phyloP scores from a whole-genome alignment of 495 filamentous ascomycete species.

The Aspergillus sclerotioniger region DNA sequence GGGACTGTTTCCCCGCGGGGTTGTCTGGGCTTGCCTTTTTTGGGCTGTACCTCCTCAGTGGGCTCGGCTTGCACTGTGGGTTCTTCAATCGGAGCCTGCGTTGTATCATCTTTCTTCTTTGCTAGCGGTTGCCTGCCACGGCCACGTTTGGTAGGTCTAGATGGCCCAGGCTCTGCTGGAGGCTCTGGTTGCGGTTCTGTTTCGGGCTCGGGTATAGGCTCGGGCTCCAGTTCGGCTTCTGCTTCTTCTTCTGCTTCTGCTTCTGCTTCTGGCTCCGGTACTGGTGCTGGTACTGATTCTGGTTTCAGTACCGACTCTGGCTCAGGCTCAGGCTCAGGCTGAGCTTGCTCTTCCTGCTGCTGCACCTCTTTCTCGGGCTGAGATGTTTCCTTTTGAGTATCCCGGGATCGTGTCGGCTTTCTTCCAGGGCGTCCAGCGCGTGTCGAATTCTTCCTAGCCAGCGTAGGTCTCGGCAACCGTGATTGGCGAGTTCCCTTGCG shows the following conservation, averaged over 20 bases:
- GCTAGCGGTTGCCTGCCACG: slow-evolving; percentile 16
- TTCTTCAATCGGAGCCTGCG: slow-evolving; percentile 12
- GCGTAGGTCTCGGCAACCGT: background rate
- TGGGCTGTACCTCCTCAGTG: slow-evolving; percentile 20
- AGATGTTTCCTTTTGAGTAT: background rate
- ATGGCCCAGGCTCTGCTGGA: slow-evolving; percentile 13
- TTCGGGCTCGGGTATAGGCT: slow-evolving; percentile 7
- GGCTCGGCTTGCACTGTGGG: slow-evolving; percentile 17
- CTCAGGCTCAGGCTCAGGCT: slow-evolving; percentile 7
- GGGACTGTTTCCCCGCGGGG: slow-evolving; percentile 44
- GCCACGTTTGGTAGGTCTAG: slow-evolving; percentile 17
- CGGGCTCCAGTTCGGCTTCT: slow-evolving; percentile 12
- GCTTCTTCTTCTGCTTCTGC: slow-evolving; percentile 5
- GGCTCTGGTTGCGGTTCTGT: slow-evolving; percentile 8
- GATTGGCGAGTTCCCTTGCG: background rate
- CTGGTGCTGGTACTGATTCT: slow-evolving; percentile 13
- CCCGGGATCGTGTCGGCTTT: background rate
- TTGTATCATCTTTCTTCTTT: slow-evolving; percentile 17
- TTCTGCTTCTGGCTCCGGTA: slow-evolving; percentile 8
- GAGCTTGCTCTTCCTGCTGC: background rate
- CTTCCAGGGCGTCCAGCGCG: slow-evolving; percentile 19
- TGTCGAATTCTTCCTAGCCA: slow-evolving; percentile 10
- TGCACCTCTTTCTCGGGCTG: background rate
- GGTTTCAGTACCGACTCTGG: background rate
- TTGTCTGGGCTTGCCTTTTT: slow-evolving; percentile 27